Evolutionary conservation across 148 eudicot genomes (phyloP).

Genomic region (Arbutus unedo): DNA sequence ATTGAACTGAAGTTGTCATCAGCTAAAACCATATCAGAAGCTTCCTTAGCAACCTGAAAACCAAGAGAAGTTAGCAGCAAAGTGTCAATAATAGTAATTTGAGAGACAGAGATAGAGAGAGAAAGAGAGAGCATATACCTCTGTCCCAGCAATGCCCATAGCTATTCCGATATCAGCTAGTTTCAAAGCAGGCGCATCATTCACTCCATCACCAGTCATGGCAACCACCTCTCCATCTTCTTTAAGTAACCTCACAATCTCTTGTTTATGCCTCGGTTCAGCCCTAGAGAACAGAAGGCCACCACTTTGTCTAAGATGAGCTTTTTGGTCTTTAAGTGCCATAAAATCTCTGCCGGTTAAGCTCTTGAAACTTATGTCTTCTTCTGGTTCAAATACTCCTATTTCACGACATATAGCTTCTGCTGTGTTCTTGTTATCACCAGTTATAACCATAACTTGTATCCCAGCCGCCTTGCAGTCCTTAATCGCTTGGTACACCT

Average conservation of each 20-base stretch:
- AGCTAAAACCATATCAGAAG: slow-evolving; percentile 60
- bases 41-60: slow-evolving; percentile 55
- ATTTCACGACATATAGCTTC: slow-evolving; percentile 59
- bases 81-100: not conserved
- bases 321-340: slow-evolving; percentile 32
- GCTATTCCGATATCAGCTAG: slow-evolving; percentile 57
- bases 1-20: slow-evolving; percentile 58
- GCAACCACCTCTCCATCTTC: slow-evolving; percentile 58
- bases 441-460: slow-evolving; percentile 53
- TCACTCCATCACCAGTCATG: slow-evolving; percentile 64
- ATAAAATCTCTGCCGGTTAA: slow-evolving; percentile 47
- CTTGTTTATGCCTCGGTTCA: slow-evolving; percentile 56
- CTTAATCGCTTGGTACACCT: slow-evolving; percentile 48
- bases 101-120: not conserved
- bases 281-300: slow-evolving; percentile 62
- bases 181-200: slow-evolving; percentile 58
- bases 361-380: slow-evolving; percentile 39
- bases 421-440: slow-evolving; percentile 51
- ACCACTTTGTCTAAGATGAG: slow-evolving; percentile 36
- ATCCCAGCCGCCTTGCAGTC: slow-evolving; percentile 58
- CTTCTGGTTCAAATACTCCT: slow-evolving; percentile 42
- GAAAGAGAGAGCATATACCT: slow-evolving; percentile 24
- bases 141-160: slow-evolving; percentile 59
- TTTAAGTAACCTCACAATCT: slow-evolving; percentile 53
- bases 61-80: not conserved